These are phyloP conservation scores for Cicer pinnatifidum DNA, from an alignment of 306 rosid genomes.

Conservation along the genomic window DNA sequence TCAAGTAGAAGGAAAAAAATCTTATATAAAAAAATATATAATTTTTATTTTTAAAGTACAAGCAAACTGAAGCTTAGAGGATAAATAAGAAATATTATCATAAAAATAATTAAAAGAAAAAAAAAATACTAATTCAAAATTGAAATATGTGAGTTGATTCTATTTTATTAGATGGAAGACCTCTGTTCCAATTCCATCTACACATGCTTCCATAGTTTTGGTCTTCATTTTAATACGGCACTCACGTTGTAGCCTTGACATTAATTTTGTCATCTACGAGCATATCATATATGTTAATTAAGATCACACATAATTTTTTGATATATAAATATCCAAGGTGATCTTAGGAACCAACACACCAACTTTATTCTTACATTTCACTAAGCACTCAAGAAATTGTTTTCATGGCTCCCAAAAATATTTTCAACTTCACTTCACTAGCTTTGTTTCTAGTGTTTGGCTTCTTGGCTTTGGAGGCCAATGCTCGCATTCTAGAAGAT, in stretches of 20 bases:
- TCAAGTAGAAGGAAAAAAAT: too few relatives aligned
- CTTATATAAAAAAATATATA: too few relatives aligned
- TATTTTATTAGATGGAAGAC: too few relatives aligned
- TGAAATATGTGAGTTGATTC: too few relatives aligned
- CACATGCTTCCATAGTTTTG: too few relatives aligned
- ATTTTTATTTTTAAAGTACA: too few relatives aligned
- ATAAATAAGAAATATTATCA: too few relatives aligned
- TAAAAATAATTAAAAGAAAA: too few relatives aligned
- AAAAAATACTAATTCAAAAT: too few relatives aligned
- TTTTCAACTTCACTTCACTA: slow-evolving; percentile 21
- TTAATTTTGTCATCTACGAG: neutral
- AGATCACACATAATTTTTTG: neutral
- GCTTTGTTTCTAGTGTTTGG: slow-evolving; percentile 41
- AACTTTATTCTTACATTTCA: slow-evolving; percentile 13
- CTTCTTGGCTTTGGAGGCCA: slow-evolving; percentile 36
- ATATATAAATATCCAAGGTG: neutral
- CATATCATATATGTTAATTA: neutral
- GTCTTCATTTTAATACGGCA: too few relatives aligned
- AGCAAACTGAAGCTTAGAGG: too few relatives aligned
- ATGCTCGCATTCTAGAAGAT: slow-evolving; percentile 43
- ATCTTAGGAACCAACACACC: slow-evolving; percentile 20
- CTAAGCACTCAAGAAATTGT: neutral
- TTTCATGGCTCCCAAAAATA: slow-evolving; percentile 39
- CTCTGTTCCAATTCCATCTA: too few relatives aligned
- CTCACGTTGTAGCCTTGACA: neutral